Conservation (phyloP, 2,329 filamentous ascomycete species). For the Pseudocercospora eumusae region DNA sequence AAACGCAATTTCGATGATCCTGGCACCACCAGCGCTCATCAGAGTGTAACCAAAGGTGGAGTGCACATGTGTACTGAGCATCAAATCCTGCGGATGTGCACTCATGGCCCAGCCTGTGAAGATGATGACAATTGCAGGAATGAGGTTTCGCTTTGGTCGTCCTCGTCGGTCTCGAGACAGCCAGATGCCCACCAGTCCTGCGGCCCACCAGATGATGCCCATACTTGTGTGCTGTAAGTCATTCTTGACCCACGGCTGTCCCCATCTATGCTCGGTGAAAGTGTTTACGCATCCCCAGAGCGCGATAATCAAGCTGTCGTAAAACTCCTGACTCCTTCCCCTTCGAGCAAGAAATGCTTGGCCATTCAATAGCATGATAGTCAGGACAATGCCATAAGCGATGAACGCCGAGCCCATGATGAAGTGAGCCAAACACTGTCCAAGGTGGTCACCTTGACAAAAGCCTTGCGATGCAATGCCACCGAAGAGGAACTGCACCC, state of each 20-base stretch:
- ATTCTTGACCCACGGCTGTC: constrained; percentile 81
- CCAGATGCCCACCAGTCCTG: constrained; percentile 89
- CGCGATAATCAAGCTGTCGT: constrained; percentile 86
- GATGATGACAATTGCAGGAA: constrained; percentile 86
- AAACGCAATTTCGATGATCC: constrained; percentile 90
- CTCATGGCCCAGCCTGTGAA: constrained; percentile 97
- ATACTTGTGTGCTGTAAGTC: constrained; percentile 98
- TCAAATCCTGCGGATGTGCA: constrained; percentile 79
- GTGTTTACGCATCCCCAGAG: constrained; percentile 97
- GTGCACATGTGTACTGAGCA: constrained; percentile 85
- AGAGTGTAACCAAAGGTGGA: constrained; percentile 89
- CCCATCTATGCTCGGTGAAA: constrained; percentile 97
- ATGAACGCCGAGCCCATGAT: constrained; percentile 99
- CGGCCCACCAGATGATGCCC: constrained; percentile 98
- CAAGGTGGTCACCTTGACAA: constrained; percentile 85
- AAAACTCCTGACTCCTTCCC: constrained; percentile 93
- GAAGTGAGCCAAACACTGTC: constrained; percentile 93
- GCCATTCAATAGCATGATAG: constrained; percentile 81
- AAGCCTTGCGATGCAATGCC: constrained; percentile 91
- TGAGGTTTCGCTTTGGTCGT: constrained; percentile 84
- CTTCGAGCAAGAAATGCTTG: constrained; percentile 81
- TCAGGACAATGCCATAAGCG: constrained; percentile 84
- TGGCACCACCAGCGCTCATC: constrained; percentile 81
- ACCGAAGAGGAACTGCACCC: constrained; percentile 94
- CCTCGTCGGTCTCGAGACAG: constrained; percentile 81